Percentiles rank a stretch among this genome's conserved stretches.
Conservation (phyloP, 257 asterid species). For the Solanum chilense region DNA sequence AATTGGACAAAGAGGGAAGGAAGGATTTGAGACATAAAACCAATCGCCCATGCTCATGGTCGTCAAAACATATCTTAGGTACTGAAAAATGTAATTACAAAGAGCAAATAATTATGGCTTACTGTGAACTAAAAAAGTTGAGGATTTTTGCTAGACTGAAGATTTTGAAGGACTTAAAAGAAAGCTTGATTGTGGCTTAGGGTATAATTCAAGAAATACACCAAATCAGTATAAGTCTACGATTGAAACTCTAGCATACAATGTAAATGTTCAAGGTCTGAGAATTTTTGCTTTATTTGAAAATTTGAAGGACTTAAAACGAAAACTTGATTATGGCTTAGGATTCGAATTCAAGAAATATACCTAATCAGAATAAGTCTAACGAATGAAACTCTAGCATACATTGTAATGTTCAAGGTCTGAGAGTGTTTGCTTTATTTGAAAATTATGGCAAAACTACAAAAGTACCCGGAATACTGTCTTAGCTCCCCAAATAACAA, state of each 20-base stretch:
- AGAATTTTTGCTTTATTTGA: background rate
- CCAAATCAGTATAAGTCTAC: background rate
- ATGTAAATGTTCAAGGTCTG: background rate
- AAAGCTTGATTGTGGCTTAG: background rate
- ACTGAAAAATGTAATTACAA: background rate
- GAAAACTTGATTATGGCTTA: background rate
- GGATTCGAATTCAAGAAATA: background rate
- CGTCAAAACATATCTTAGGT: background rate
- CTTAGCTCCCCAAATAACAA: conserved; percentile 94
- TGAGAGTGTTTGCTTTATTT: background rate
- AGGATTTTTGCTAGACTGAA: background rate
- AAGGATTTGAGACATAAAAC: background rate
- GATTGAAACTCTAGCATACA: background rate
- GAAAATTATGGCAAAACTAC: background rate
- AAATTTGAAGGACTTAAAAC: background rate
- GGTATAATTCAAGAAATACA: background rate
- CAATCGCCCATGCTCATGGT: background rate
- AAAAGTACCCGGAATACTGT: conserved; percentile 61
- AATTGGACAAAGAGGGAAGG: background rate
- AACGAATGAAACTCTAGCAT: background rate
- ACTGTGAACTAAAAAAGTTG: background rate
- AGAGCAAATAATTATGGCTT: background rate
- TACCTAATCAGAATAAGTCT: background rate
- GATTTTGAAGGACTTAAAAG: background rate
- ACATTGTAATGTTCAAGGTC: background rate